These are phyloP conservation scores for Blastobotrys persicus DNA, from an alignment of 1,139 yeast genomes.

Conservation along the genomic window DNA sequence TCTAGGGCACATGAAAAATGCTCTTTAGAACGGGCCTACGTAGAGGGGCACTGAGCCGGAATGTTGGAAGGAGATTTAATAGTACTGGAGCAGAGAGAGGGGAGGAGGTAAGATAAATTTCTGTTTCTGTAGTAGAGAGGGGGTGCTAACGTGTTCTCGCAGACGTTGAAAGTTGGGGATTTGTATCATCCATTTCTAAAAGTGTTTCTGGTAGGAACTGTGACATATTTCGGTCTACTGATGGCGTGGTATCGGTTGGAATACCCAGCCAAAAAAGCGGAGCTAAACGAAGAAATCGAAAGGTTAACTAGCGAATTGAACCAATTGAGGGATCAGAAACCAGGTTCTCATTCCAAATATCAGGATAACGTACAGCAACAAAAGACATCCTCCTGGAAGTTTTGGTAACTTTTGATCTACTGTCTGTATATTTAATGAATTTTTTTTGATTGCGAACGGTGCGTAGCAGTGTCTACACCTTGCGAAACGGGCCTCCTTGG, in stretches of 20 bases:
- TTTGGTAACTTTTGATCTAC: background rate
- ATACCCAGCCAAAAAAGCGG: slow-evolving; percentile 13
- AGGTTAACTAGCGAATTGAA: slow-evolving; percentile 7
- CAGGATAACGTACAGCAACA: background rate
- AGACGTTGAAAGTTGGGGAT: background rate
- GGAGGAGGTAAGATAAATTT: background rate
- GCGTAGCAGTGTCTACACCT: too few species aligned
- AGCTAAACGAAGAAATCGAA: slow-evolving; percentile 7
- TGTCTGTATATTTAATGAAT: background rate
- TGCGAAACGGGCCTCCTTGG: too few species aligned
- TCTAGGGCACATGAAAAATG: background rate
- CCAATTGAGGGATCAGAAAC: background rate
- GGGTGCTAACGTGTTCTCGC: background rate
- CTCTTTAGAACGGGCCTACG: background rate
- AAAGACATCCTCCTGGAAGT: slow-evolving; percentile 8
- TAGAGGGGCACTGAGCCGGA: background rate
- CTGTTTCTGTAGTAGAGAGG: background rate
- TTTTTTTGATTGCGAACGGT: background rate
- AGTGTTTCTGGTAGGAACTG: slow-evolving; percentile 21
- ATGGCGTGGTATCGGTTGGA: slow-evolving; percentile 24
- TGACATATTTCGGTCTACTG: slow-evolving; percentile 27
- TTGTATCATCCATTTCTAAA: slow-evolving; percentile 21
- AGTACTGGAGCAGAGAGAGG: background rate
- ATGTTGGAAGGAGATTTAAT: background rate
- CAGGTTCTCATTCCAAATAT: slow-evolving; percentile 6